Evolutionary conservation across 352 stramenopile species (phyloP).

Genomic region (Elongisporangium prolatum): DNA sequence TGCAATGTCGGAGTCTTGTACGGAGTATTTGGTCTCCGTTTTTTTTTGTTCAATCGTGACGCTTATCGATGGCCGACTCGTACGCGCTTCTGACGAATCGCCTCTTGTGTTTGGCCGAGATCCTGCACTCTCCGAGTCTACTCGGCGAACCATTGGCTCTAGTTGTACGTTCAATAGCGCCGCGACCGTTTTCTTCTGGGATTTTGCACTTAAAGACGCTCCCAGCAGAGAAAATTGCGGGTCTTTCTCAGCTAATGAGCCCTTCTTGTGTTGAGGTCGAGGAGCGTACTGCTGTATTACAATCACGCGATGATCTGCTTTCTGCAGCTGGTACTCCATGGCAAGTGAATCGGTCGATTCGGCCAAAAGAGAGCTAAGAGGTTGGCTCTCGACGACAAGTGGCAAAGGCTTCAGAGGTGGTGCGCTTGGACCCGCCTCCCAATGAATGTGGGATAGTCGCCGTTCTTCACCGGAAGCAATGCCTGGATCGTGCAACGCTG

Average conservation of each 20-base stretch:
- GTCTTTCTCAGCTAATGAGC: neutral
- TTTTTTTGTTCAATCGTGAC: neutral
- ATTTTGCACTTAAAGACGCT: neutral
- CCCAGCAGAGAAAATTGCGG: neutral
- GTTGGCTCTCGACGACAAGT: slow-evolving; percentile 6
- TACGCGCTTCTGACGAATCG: neutral
- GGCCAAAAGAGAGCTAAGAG: neutral
- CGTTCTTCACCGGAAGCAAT: neutral
- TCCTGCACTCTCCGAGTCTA: neutral
- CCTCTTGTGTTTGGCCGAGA: neutral
- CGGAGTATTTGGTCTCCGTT: neutral
- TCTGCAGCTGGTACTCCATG: neutral
- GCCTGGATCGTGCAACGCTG: neutral
- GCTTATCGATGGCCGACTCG: neutral
- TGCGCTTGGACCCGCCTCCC: neutral
- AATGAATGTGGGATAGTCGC: neutral
- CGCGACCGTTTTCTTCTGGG: neutral
- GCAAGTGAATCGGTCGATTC: neutral
- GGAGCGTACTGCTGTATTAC: neutral
- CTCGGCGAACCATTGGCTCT: neutral
- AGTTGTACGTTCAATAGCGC: neutral
- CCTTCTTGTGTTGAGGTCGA: neutral
- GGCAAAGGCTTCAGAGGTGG: slow-evolving; percentile 15
- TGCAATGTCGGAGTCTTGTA: neutral
- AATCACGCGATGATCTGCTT: neutral